Conservation (phyloP, 2,329 filamentous ascomycete genomes). For the Aspergillus sp. region DNA sequence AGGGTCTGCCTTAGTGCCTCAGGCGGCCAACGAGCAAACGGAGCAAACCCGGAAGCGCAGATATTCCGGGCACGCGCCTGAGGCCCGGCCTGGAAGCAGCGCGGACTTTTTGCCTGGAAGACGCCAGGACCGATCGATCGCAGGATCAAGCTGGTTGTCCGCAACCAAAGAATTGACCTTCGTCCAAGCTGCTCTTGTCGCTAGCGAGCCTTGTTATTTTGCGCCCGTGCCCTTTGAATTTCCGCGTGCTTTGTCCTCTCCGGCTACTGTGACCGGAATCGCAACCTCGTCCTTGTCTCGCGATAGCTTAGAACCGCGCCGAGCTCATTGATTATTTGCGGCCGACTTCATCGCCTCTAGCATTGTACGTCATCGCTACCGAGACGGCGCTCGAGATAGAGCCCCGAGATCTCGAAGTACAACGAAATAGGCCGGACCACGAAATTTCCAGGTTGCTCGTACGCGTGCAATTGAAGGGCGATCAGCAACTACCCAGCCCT, state of each 20-base stretch:
- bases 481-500: neutral
- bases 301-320: slow-evolving; percentile 22
- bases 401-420: neutral
- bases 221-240: slow-evolving; percentile 9
- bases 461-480: slow-evolving; percentile 7
- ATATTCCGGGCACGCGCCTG: slow-evolving; percentile 24
- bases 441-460: neutral
- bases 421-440: neutral
- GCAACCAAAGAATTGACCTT: slow-evolving; percentile 20
- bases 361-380: neutral
- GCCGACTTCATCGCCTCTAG: neutral
- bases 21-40: neutral
- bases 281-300: slow-evolving; percentile 19
- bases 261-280: slow-evolving; percentile 14
- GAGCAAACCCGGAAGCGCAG: slow-evolving; percentile 12
- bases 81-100: slow-evolving; percentile 19
- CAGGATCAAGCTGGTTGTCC: slow-evolving; percentile 21
- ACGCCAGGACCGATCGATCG: slow-evolving; percentile 23
- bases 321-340: slow-evolving; percentile 11
- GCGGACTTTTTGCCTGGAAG: slow-evolving; percentile 25
- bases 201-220: slow-evolving; percentile 3
- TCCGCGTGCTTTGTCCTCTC: slow-evolving; percentile 2
- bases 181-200: slow-evolving; percentile 7
- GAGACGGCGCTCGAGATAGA: neutral
- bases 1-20: neutral